phyloP scores from a whole-genome alignment of 164 flowering plant species.

The Litsea cubeba region DNA sequence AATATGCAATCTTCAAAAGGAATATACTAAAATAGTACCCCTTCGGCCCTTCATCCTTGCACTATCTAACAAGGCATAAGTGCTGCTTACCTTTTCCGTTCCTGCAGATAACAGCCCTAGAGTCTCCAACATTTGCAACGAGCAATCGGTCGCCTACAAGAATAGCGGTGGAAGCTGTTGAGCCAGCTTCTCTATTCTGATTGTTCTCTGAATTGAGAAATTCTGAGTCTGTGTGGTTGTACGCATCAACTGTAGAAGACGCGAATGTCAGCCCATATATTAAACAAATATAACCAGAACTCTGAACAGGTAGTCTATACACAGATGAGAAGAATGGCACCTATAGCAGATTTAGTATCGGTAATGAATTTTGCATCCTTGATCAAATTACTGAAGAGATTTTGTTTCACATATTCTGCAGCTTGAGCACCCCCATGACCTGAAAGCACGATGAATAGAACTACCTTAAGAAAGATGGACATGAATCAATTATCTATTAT shows the following conservation, averaged over 20 bases:
- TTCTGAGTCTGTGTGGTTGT: conserved; percentile 87
- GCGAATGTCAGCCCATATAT: neutral
- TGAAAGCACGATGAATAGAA: conserved; percentile 17
- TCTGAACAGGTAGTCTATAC: neutral
- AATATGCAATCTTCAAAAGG: neutral
- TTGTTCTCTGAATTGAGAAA: conserved; percentile 80
- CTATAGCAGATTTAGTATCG: conserved; percentile 92
- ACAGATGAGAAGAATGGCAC: conserved; percentile 27
- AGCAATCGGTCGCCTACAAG: conserved; percentile 93
- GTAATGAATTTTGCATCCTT: conserved; percentile 90
- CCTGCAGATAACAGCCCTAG: conserved; percentile 92
- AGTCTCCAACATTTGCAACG: conserved; percentile 98
- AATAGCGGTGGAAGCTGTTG: conserved; percentile 97
- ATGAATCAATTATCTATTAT: neutral
- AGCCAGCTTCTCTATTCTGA: conserved; percentile 95
- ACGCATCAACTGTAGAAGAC: conserved; percentile 74
- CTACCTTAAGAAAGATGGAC: neutral
- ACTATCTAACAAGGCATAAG: neutral
- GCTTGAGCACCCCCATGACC: conserved; percentile 99
- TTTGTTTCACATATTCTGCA: conserved; percentile 91
- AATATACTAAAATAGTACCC: neutral
- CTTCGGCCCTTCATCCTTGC: neutral
- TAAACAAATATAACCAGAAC: neutral
- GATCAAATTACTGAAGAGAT: conserved; percentile 90
- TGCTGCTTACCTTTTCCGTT: conserved; percentile 66